Evolutionary conservation across 805 yeast genomes (phyloP).

Genomic region (Vanderwaltozyma yarrowii): DNA sequence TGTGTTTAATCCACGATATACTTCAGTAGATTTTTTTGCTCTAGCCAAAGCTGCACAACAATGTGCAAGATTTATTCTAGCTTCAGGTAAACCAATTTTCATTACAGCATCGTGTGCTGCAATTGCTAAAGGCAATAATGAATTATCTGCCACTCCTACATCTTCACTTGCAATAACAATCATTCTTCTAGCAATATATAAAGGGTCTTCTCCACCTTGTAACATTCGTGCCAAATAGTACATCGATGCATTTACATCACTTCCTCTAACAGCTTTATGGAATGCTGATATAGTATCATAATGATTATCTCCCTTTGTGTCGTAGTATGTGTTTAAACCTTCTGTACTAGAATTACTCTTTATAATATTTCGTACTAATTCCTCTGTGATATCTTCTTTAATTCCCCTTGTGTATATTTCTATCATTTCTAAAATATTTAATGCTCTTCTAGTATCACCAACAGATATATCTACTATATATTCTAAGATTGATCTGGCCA

Average conservation of each 20-base stretch:
- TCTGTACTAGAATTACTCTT: conserved; percentile 33
- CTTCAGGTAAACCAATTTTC: conserved; percentile 91
- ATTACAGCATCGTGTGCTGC: conserved; percentile 81
- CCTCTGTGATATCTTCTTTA: conserved; percentile 6
- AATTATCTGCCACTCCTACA: conserved; percentile 74
- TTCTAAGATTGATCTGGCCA: conserved; percentile 48
- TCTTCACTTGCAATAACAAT: conserved; percentile 94
- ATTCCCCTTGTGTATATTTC: conserved; percentile 56
- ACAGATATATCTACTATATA: conserved; percentile 64
- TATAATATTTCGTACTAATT: conserved; percentile 32
- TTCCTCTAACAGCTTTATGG: conserved; percentile 86
- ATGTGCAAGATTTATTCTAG: conserved; percentile 79
- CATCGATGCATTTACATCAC: conserved; percentile 81
- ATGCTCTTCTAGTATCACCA: conserved; percentile 83
- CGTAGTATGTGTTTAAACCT: conserved; percentile 40
- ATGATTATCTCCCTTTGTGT: conserved; percentile 82
- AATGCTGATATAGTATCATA: conserved; percentile 94
- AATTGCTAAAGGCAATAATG: conserved; percentile 76
- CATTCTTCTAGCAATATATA: conserved; percentile 84
- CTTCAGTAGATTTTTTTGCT: conserved; percentile 77
- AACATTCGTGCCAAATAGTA: conserved; percentile 84
- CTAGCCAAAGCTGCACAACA: conserved; percentile 84
- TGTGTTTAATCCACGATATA: conserved; percentile 68
- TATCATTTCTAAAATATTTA: conserved; percentile 68
- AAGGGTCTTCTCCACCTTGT: conserved; percentile 87